Evolutionary conservation across 805 yeast species (phyloP), one percentile per base, ranked within the genome.

Genomic region (Metschnikowia orientalis): DNA sequence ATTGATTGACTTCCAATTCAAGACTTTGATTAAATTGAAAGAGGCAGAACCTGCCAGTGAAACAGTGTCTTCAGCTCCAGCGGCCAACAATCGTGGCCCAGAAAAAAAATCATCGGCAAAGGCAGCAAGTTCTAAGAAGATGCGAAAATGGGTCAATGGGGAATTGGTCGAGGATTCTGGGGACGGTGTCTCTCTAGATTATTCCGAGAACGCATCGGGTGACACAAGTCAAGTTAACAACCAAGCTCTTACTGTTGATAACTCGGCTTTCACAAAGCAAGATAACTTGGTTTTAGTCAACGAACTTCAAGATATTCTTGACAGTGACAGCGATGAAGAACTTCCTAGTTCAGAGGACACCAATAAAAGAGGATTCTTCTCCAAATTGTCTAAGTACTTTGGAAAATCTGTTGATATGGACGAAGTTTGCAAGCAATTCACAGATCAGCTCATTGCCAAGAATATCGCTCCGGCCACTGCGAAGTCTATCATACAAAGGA

Each of bases 381-480:
- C 57, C 5, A 64, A 61, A 33, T 37, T 66, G 11, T 27, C 62
- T 0, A 57, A 65, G 3, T 66, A 57, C 37, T 63, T 66, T 23
- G 69, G 69, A 4, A 48, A 59, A 3, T 47, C 59, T 1, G 53
- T 56, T 3, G 53, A 88, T 50, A 65, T 90, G 36, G 71, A 71
- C 23, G 76, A 78, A 26, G 79, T 86, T 2, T 61, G 84, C 14
- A 68, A 68, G 23, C 75, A 79, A 26, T 71, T 92, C 59, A 72
- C 76, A 34, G 82, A 84, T 37, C 94, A 86, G 48, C 65, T 90
- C 35, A 75, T 92, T 40, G 69, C 81, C 42, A 90, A 89, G 49
- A 90, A 90, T 50, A 92, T 90, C 19, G 92, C 97, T 3, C 92
- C 95, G 8, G 84, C 82, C 37, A 95, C 88, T 2, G 92, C 97